Percentiles rank a stretch among this genome's conserved stretches.
Conservation (phyloP, 768 basidiomycete species). For the Rossbeevera mucosa region DNA sequence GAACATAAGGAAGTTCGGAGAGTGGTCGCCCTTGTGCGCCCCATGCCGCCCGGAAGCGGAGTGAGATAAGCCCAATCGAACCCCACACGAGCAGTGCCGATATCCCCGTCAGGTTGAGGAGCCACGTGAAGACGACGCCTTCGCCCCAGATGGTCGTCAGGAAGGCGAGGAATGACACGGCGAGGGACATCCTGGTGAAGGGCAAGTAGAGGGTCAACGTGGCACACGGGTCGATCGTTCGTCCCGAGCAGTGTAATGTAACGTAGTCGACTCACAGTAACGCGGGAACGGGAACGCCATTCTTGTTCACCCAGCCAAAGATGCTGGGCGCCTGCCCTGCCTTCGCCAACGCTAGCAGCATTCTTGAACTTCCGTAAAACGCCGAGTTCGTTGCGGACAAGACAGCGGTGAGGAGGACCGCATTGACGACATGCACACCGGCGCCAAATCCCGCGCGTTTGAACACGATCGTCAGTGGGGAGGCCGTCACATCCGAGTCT, state of each 20-base stretch:
- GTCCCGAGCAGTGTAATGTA: background rate
- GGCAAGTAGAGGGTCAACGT: background rate
- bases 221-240: background rate
- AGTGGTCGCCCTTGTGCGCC: slow-evolving; percentile 46
- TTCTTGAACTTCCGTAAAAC: slow-evolving; percentile 62
- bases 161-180: slow-evolving; percentile 47
- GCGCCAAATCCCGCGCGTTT: slow-evolving; percentile 58
- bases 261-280: slow-evolving; percentile 38
- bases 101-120: slow-evolving; percentile 61
- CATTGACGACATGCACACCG: slow-evolving; percentile 60
- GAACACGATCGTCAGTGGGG: slow-evolving; percentile 63
- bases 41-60: slow-evolving; percentile 65
- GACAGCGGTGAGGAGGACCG: slow-evolving; percentile 61
- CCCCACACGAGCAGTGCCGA: slow-evolving; percentile 67
- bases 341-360: slow-evolving; percentile 58
- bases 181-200: slow-evolving; percentile 41
- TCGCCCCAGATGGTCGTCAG: slow-evolving; percentile 56
- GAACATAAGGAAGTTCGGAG: slow-evolving; percentile 53
- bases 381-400: slow-evolving; percentile 62
- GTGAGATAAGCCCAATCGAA: slow-evolving; percentile 48
- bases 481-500: slow-evolving; percentile 51
- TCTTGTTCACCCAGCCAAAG: slow-evolving; percentile 60
- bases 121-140: slow-evolving; percentile 52
- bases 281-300: slow-evolving; percentile 59
- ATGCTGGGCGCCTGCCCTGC: slow-evolving; percentile 59